These are phyloP conservation scores for Apiospora koreana DNA, from an alignment of 2,329 filamentous ascomycete species.

Conservation along the genomic window DNA sequence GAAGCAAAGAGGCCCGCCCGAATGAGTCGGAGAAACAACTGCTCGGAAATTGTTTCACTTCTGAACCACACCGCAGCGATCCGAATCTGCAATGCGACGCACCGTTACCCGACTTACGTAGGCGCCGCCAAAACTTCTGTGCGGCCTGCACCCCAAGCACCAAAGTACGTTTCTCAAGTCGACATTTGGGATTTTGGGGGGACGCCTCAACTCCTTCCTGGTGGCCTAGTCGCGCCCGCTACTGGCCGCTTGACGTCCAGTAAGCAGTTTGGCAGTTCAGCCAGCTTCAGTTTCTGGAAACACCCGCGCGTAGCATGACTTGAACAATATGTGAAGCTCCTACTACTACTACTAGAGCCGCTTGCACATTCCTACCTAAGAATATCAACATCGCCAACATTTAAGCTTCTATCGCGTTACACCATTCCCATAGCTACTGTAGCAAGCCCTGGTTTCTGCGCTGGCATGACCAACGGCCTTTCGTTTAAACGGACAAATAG, in stretches of 20 bases:
- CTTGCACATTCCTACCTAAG: neutral
- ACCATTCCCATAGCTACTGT: neutral
- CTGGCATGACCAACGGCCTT: neutral
- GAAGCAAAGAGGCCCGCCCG: neutral
- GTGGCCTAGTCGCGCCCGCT: neutral
- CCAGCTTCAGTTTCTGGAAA: neutral
- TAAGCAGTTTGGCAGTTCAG: neutral
- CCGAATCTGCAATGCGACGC: slow-evolving; percentile 1
- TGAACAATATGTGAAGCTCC: neutral
- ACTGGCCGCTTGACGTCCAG: neutral
- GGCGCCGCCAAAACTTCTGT: neutral
- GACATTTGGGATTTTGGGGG: neutral
- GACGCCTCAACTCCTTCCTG: neutral
- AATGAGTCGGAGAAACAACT: neutral
- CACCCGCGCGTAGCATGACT: neutral
- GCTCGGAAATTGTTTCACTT: slow-evolving; percentile 4
- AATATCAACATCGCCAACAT: neutral
- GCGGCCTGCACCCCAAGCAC: neutral
- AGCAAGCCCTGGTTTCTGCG: neutral
- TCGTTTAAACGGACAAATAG: neutral
- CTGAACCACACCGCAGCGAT: neutral
- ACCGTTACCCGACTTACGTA: neutral
- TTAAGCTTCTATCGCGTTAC: neutral
- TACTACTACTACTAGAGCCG: too few relatives aligned
- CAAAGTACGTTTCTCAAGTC: neutral